phyloP scores from a whole-genome alignment of 208 protist genomes.

The Angomonas ambiguus region DNA sequence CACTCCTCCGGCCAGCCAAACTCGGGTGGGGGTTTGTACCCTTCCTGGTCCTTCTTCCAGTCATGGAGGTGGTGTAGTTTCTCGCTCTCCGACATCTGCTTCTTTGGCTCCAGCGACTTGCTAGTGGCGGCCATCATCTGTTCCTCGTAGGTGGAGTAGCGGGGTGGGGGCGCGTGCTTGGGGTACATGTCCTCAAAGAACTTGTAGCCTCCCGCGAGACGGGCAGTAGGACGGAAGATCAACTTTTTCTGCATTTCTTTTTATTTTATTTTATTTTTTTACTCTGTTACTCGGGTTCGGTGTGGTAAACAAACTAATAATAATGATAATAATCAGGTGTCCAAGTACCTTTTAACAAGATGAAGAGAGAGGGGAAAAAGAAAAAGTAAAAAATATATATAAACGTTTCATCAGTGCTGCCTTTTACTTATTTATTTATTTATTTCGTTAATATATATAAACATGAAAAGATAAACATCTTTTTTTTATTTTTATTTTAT shows the following conservation, averaged over 20 bases:
- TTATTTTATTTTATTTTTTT: not conserved
- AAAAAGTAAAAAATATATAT: not conserved
- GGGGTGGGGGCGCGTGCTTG: slow-evolving; percentile 68
- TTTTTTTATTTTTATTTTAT: slow-evolving; percentile 7
- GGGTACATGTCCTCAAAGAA: slow-evolving; percentile 90
- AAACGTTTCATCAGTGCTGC: not conserved
- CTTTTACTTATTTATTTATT: not conserved
- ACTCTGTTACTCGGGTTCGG: not conserved
- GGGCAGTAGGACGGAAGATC: not conserved
- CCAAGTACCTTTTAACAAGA: not conserved
- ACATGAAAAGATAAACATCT: not conserved
- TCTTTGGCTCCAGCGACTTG: slow-evolving; percentile 54
- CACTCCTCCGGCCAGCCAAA: slow-evolving; percentile 88
- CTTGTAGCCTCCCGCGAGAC: slow-evolving; percentile 40
- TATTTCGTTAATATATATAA: not conserved
- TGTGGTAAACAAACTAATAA: not conserved
- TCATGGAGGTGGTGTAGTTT: slow-evolving; percentile 76
- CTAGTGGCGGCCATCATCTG: slow-evolving; percentile 46
- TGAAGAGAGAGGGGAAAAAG: not conserved
- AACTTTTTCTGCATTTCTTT: not conserved
- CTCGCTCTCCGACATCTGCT: slow-evolving; percentile 72
- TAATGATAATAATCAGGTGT: slow-evolving; percentile 8
- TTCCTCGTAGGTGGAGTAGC: slow-evolving; percentile 72
- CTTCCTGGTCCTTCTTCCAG: slow-evolving; percentile 69
- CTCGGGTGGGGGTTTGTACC: slow-evolving; percentile 62